A percentile compares a stretch with the other conserved stretches of the same genome.
phyloP scores from a whole-genome alignment of 441 rosid species.

The Raphanus hybrid region DNA sequence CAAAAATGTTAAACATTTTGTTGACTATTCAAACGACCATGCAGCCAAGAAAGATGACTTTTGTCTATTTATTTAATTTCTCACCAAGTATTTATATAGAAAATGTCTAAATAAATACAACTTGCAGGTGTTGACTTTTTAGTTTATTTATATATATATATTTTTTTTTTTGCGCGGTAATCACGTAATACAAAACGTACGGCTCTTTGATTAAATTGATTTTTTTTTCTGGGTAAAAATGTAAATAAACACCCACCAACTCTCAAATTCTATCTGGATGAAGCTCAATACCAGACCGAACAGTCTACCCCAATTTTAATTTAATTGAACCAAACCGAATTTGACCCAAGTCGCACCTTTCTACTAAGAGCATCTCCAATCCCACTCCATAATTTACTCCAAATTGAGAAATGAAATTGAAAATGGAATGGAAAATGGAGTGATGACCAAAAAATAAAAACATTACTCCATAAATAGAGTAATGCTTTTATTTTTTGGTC shows the following conservation, averaged over 20 bases:
- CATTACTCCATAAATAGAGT: too few species aligned
- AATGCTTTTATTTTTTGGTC: too few species aligned
- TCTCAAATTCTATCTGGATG: neutral
- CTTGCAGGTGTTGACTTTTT: conserved; percentile 32
- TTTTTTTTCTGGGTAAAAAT: neutral
- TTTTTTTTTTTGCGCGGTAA: neutral
- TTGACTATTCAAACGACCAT: conserved; percentile 5
- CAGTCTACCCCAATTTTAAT: neutral
- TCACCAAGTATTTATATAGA: neutral
- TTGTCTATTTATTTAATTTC: neutral
- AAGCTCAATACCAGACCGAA: neutral
- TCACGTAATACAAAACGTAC: conserved; percentile 7
- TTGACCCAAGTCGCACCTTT: neutral
- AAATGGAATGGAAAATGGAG: too few species aligned
- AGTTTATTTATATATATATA: neutral
- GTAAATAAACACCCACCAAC: neutral
- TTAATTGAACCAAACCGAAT: conserved; percentile 12
- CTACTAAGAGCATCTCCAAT: neutral
- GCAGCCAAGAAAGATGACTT: conserved; percentile 15
- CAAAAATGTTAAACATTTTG: neutral
- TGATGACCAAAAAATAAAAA: too few species aligned
- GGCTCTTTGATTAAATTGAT: neutral
- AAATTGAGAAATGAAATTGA: too few species aligned
- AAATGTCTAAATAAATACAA: neutral
- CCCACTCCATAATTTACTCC: too few species aligned